Percentiles rank a stretch among this genome's conserved stretches.
These are phyloP conservation scores for Dillenia suffruticosa DNA, from an alignment of 164 flowering plant genomes.

Conservation along the genomic window DNA sequence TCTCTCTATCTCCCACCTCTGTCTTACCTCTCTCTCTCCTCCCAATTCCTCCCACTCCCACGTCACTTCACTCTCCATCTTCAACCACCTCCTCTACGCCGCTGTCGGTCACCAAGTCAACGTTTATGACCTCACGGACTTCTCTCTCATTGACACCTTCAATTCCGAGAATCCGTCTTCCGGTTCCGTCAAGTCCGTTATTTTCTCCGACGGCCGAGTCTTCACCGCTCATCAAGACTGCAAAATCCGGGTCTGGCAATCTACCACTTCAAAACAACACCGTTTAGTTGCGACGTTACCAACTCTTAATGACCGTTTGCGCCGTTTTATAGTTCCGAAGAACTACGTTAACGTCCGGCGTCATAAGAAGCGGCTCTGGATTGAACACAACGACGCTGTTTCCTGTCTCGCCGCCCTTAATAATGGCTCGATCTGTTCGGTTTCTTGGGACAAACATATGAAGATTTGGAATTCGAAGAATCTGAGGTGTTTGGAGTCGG, in stretches of 20 bases:
- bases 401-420: conserved; percentile 51
- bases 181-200: conserved; percentile 59
- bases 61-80: conserved; percentile 46
- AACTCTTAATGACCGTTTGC: conserved; percentile 56
- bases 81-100: conserved; percentile 47
- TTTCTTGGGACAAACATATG: conserved; percentile 76
- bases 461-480: conserved; percentile 62
- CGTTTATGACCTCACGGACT: conserved; percentile 45
- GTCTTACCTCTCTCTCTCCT: conserved; percentile 21
- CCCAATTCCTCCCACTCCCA: conserved; percentile 23
- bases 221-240: conserved; percentile 80
- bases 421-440: conserved; percentile 48
- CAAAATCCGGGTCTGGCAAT: conserved; percentile 68
- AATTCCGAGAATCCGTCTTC: conserved; percentile 29
- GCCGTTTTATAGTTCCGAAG: conserved; percentile 42
- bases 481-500: conserved; percentile 57
- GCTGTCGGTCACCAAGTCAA: conserved; percentile 48
- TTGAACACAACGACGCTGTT: conserved; percentile 79
- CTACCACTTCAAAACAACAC: conserved; percentile 28
- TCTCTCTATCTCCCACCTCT: conserved; percentile 26
- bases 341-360: conserved; percentile 70
- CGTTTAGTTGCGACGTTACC: conserved; percentile 55
- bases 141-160: conserved; percentile 37
- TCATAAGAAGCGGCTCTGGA: conserved; percentile 71
- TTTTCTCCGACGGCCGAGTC: conserved; percentile 41